A percentile compares a stretch with the other conserved stretches of the same genome.
Evolutionary conservation across 208 protist species (phyloP).

Genomic region (Herpetomonas samuelpessoai): DNA sequence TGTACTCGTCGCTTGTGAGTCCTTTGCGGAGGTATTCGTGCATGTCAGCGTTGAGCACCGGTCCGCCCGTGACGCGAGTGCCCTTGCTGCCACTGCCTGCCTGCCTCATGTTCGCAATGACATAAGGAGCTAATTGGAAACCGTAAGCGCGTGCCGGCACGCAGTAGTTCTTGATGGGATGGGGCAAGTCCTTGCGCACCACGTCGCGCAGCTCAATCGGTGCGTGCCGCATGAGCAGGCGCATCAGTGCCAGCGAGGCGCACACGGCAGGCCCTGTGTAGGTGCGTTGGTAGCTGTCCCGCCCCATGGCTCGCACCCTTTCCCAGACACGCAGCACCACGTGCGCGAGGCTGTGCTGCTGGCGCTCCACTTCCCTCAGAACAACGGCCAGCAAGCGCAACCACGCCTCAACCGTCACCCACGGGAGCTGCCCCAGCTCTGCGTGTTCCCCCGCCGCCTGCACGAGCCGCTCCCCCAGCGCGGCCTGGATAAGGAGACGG

Average conservation of each 20-base stretch:
- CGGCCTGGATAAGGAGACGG: conserved; percentile 10
- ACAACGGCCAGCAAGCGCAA: conserved; percentile 29
- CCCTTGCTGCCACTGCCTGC: background rate
- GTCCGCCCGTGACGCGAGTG: background rate
- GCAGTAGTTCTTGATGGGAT: conserved; percentile 37
- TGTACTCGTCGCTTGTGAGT: conserved; percentile 12
- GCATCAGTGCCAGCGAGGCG: conserved; percentile 36
- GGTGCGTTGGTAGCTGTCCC: conserved; percentile 4
- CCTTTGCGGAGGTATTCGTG: conserved; percentile 30
- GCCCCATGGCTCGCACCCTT: conserved; percentile 19
- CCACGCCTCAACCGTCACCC: conserved; percentile 39
- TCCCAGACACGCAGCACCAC: conserved; percentile 24
- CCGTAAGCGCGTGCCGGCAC: conserved; percentile 35
- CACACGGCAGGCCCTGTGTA: conserved; percentile 12
- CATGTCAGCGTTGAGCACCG: conserved; percentile 10
- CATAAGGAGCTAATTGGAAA: conserved; percentile 29
- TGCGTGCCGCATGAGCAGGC: conserved; percentile 36
- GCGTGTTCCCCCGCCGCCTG: conserved; percentile 36
- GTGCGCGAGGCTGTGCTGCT: conserved; percentile 15
- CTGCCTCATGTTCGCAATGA: conserved; percentile 18
- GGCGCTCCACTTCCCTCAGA: conserved; percentile 12
- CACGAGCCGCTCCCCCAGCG: conserved; percentile 21
- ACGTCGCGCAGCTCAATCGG: conserved; percentile 30
- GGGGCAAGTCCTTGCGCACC: conserved; percentile 43
- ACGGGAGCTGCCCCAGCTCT: conserved; percentile 37